Base-by-base conservation (phyloP, 352 stramenopile genomes). In the Peronospora farinosa region DNA sequence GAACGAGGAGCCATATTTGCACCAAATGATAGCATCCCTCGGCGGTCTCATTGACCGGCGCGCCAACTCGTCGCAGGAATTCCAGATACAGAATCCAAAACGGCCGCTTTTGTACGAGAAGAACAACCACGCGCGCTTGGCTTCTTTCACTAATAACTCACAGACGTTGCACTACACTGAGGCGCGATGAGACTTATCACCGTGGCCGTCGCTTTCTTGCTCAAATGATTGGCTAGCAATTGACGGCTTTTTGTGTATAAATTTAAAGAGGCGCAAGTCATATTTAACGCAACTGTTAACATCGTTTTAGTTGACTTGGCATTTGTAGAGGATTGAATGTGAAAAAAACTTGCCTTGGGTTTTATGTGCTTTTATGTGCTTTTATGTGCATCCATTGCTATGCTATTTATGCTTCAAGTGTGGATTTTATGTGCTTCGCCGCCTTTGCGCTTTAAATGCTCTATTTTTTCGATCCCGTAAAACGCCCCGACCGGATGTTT, bases 31-130 rank as follows among this genome's bases (percentile, higher is more conserved):
- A 11, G 31, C 51, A 8, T 67, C 62, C 16, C 36, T 74, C 1
- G 58, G 57, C 10, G 55, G 49, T 3, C 47, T 69, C 17, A 61
- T 76, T 12, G 65, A 77, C 42, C 60, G 60, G 8, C 43, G 42
- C 12, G 31, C 21, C 15, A 47, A 46, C n/a, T 54, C 45, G n/a
- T 33, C 60, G 2, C 53, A 48, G 7, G 33, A 16, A 2, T 68
- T 62, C n/a, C 48, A 57, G 31, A 47, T 40, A 17, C 65, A 84
- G 47, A 72, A 87, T 59, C 65, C 73, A 3, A 87, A 81, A 61
- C 79, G 69, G 54, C 78, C 78, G 49, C 64, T 89, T 25, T 45
- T 89, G 35, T 73, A 74, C 43, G 53, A 54, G 35, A 67, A 80
- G 13, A 51, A 49, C 7, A 47, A 59, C 28, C 55, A 54, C 12